A percentile compares a stretch with the other conserved stretches of the same genome.
Evolutionary conservation across 495 filamentous ascomycete genomes (phyloP).

Genomic region (Symbiotaphrina buchneri): DNA sequence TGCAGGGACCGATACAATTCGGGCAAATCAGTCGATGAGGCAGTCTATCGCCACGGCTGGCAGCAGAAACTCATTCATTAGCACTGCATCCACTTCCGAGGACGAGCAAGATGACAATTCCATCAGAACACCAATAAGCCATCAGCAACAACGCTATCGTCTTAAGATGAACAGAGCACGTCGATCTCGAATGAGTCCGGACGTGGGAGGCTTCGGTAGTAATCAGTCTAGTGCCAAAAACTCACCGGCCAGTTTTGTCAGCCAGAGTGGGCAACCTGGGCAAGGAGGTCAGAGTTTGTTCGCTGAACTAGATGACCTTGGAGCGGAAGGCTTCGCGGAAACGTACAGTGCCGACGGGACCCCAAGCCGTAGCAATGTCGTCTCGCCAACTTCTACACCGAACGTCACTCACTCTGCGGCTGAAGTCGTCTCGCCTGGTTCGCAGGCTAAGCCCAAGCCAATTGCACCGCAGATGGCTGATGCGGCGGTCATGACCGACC

Average conservation of each 20-base stretch:
- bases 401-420: no score
- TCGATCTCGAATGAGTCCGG: conserved; percentile 40
- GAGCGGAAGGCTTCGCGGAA: conserved; percentile 35
- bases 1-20: conserved; percentile 4
- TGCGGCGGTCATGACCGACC: conserved; percentile 74
- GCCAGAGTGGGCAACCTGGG: conserved; percentile 23
- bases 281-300: conserved; percentile 58
- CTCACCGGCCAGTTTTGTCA: conserved; percentile 34
- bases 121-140: conserved; percentile 36
- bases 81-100: conserved; percentile 72
- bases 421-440: no score
- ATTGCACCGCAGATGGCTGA: conserved; percentile 43
- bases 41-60: conserved; percentile 19
- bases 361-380: conserved; percentile 13
- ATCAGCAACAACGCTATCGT: conserved; percentile 42
- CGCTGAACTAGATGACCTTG: conserved; percentile 66
- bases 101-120: conserved; percentile 49
- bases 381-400: conserved; percentile 7
- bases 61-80: conserved; percentile 48
- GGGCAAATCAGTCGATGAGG: conserved; percentile 18
- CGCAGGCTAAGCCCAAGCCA: conserved; percentile 10
- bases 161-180: conserved; percentile 44
- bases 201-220: conserved; percentile 30
- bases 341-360: conserved; percentile 26
- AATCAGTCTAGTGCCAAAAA: conserved; percentile 25